phyloP scores from a whole-genome alignment of 371 early-diverging fungal genomes.

The Dinochytrium kinnereticum region DNA sequence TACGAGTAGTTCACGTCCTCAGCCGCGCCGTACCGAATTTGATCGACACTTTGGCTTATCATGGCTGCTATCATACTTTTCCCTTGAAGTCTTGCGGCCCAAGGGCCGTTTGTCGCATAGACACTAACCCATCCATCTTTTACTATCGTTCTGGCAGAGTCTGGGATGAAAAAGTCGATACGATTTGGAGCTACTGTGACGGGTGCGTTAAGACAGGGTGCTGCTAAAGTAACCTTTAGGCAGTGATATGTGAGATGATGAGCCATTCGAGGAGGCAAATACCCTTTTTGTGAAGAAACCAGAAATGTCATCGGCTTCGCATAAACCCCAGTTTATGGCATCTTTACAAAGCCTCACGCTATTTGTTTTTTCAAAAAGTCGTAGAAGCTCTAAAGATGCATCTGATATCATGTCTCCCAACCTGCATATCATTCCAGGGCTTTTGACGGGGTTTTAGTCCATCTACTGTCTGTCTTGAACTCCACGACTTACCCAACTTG shows the following conservation, averaged over 20 bases:
- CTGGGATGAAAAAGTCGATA: conserved; percentile 40
- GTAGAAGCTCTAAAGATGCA: conserved; percentile 46
- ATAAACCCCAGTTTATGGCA: conserved; percentile 40
- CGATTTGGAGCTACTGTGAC: conserved; percentile 35
- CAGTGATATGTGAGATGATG: not conserved
- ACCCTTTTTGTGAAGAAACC: conserved; percentile 45
- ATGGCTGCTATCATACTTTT: conserved; percentile 40
- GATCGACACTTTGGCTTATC: conserved; percentile 40
- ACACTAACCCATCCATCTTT: conserved; percentile 45
- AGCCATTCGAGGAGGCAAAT: no score
- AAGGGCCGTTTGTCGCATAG: conserved; percentile 45
- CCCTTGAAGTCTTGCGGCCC: conserved; percentile 32
- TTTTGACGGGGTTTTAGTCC: no score
- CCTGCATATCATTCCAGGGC: conserved; percentile 50
- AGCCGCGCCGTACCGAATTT: conserved; percentile 12
- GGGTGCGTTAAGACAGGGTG: conserved; percentile 22
- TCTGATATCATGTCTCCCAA: conserved; percentile 53
- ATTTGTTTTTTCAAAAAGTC: conserved; percentile 49
- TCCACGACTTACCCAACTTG: conserved; percentile 49
- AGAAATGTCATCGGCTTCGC: conserved; percentile 48
- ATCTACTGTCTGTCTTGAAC: no score
- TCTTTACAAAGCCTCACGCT: conserved; percentile 47
- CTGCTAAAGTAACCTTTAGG: conserved; percentile 16
- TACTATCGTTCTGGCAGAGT: not conserved
- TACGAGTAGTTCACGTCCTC: conserved; percentile 37